Evolutionary conservation across 805 yeast species (phyloP).

Genomic region (Candida pseudofarinosa): DNA sequence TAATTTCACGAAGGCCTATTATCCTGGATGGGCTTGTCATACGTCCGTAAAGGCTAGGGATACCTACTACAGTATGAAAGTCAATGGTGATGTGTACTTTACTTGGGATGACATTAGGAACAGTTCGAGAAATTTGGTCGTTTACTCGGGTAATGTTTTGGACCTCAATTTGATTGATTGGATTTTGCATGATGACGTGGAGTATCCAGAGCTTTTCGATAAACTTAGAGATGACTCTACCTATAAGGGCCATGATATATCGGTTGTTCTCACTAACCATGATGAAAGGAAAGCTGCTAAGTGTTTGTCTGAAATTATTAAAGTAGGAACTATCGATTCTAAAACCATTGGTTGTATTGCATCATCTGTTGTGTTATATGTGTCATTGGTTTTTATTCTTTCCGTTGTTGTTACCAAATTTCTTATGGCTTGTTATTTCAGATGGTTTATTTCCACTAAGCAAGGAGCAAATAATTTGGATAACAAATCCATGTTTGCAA

Average conservation of each 20-base stretch:
- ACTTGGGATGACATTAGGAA: constrained; percentile 84
- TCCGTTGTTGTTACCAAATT: constrained; percentile 77
- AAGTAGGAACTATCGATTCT: constrained; percentile 86
- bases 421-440: constrained; percentile 80
- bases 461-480: constrained; percentile 76
- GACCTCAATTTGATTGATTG: constrained; percentile 76
- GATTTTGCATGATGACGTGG: constrained; percentile 65
- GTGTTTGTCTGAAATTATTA: constrained; percentile 80
- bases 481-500: constrained; percentile 55
- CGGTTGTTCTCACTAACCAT: constrained; percentile 62
- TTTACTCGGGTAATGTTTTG: constrained; percentile 83
- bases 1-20: constrained; percentile 59
- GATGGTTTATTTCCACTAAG: constrained; percentile 66
- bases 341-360: constrained; percentile 93
- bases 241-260: constrained; percentile 76
- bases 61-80: constrained; percentile 56
- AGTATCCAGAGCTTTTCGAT: constrained; percentile 71
- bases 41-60: constrained; percentile 67
- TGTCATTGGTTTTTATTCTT: constrained; percentile 80
- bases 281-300: constrained; percentile 70
- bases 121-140: constrained; percentile 71
- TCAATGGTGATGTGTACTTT: constrained; percentile 73
- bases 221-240: constrained; percentile 50
- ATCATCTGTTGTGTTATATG: constrained; percentile 73
- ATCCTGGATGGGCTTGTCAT: constrained; percentile 90